Evolutionary conservation across 768 basidiomycete genomes (phyloP), one percentile per base, ranked within the genome.

Genomic region (Tephrocybe sp.): DNA sequence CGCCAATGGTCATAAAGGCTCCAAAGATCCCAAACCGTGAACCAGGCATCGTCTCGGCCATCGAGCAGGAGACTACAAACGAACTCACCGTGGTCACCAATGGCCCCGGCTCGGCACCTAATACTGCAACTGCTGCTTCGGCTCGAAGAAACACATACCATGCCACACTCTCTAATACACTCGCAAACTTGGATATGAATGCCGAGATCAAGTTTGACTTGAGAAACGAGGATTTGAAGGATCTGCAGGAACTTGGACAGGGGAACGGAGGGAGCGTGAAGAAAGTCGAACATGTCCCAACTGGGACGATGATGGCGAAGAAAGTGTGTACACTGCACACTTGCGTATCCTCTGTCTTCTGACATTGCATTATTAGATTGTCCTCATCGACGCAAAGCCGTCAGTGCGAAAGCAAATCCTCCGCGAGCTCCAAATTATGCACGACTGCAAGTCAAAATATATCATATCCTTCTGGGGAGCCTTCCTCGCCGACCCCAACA

Each of bases 381-480:
- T 97, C 23, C 83, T 94, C 53, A 95, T 97, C 66, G 93, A 95
- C 69, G 94, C 93, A 24, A 97, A 97, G 65, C 95, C 94, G 9
- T 82, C 91, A 2, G 92, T 98, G 25, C 79, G 94, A 55, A 99
- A 98, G 66, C 97, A 99, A 72, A 98, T 99, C 61, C 76, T 98
- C 30, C 86, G 97, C 44, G 97, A 99, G 65, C 75, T 99, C 57
- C 95, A 97, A 61, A 98, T 99, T 74, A 95, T 98, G 95, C 92
- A 97, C 67, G 90, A 97, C 69, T 98, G 95, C 70, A 78, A 87
- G 57, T 94, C 91, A 6, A 81, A 79, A 47, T 91, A 93, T 67
- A 99, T 99, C 65, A 89, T 99, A 60, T 94, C 91, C 0, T 99
- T 97, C 74, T 94, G 88, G 64, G 97, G 97, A 53, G 97, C 97